Evolutionary conservation across 805 yeast genomes (phyloP), one percentile per base, ranked within the genome.

Genomic region (Sugiyamaella americana): DNA sequence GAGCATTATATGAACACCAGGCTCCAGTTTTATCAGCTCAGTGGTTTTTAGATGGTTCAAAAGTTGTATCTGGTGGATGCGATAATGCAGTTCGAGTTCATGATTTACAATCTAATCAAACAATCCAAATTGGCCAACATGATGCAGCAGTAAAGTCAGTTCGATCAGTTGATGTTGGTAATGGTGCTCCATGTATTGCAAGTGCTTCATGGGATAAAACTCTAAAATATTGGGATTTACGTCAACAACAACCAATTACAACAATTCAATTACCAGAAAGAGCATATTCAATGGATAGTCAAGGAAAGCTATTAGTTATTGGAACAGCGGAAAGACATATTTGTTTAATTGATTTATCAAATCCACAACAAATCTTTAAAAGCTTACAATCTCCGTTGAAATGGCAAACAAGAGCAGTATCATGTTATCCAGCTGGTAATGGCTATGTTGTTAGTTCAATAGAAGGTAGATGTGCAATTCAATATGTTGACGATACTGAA

Each of bases 141-240:
- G 87, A 82, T 61, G 87, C 82, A 2, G 75, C 96, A 0, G 94
- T 93, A 2, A 77, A 75, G 47, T 63, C 76, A 11, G 84, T 91
- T 19, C 71, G 95, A 46, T 80, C 76, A 51, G 95, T 87, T 8
- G 82, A 82, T 51, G 83, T 89, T 61, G 38, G 69, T 43, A 62
- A 71, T 34, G 71, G 81, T 5, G 77, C 87, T 1, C 87, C 78
- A 37, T 86, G 86, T 53, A 79, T 91, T 22, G 97, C 88, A 2
- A 79, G 89, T 38, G 96, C 95, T 5, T 87, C 96, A 4, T 93
- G 97, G 97, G 98, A 93, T 67, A 88, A 87, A 67, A 87, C 97
- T 1, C 68, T 93, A 52, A 81, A 79, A 62, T 93, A 93, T 66
- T 91, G 98, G 98, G 98, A 93, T 67, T 73, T 85, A 68, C 80